These are phyloP conservation scores for Kuraishia cidri DNA, from an alignment of 805 yeast species.

Conservation along the genomic window DNA sequence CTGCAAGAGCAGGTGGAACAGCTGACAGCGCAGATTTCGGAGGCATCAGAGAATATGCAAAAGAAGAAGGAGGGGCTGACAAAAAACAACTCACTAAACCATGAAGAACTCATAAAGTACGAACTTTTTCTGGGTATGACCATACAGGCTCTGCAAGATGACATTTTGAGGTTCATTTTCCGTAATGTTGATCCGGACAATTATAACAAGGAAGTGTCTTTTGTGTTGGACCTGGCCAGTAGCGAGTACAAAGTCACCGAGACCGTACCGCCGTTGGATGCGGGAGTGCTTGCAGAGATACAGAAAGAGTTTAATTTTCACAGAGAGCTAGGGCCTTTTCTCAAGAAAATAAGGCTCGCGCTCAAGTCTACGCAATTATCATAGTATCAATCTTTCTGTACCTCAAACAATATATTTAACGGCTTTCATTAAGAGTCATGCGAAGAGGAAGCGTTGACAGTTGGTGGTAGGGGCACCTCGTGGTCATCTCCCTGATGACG, in stretches of 20 bases:
- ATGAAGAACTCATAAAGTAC: constrained; percentile 30
- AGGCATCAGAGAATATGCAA: not conserved
- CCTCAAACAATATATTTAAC: no score
- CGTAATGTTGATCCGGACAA: constrained; percentile 36
- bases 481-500: constrained; percentile 5
- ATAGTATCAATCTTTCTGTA: no score
- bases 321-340: constrained; percentile 21
- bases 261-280: constrained; percentile 23
- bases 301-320: constrained; percentile 13
- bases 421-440: no score
- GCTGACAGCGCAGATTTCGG: constrained; percentile 1
- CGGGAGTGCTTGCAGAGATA: constrained; percentile 8
- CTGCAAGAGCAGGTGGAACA: not conserved
- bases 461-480: constrained; percentile 21
- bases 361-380: no score
- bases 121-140: constrained; percentile 38
- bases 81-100: constrained; percentile 27
- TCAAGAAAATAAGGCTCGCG: constrained; percentile 21
- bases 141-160: constrained; percentile 28
- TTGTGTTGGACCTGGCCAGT: constrained; percentile 28
- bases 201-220: constrained; percentile 30
- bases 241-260: constrained; percentile 22
- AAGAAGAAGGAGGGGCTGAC: constrained; percentile 19
- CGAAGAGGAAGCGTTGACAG: no score
- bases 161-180: constrained; percentile 29